Evolutionary conservation across 306 rosid species (phyloP).

Genomic region (Quercus dentata): DNA sequence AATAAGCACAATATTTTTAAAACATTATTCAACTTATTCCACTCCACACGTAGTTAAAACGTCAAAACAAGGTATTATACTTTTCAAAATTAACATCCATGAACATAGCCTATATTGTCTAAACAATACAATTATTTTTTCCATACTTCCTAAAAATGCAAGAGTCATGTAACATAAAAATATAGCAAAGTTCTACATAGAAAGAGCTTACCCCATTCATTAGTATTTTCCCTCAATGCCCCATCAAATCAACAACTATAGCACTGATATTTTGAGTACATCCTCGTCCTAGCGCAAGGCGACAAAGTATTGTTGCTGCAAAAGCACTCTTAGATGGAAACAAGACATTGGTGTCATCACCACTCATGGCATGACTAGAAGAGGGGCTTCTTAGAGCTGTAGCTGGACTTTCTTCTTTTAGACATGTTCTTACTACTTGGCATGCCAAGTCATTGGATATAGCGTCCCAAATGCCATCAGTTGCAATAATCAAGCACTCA

Average conservation of each 20-base stretch:
- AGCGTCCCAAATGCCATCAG: constrained; percentile 38
- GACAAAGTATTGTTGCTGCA: constrained; percentile 39
- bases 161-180: no score
- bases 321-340: constrained; percentile 7
- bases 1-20: no score
- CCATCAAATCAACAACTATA: constrained; percentile 36
- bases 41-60: no score
- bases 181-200: no score
- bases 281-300: constrained; percentile 42
- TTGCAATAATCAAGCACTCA: constrained; percentile 43
- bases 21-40: no score
- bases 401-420: neutral
- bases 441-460: constrained; percentile 30
- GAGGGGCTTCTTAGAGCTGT: constrained; percentile 1
- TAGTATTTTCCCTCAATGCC: neutral
- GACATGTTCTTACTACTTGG: constrained; percentile 19
- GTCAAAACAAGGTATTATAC: no score
- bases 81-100: no score
- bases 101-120: no score
- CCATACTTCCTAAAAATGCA: no score
- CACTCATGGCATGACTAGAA: neutral
- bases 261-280: constrained; percentile 28
- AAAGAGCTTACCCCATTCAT: no score
- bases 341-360: neutral
- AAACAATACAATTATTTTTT: no score